These are phyloP conservation scores for Pyrenula massariospora DNA, from an alignment of 495 filamentous ascomycete genomes.

Conservation along the genomic window DNA sequence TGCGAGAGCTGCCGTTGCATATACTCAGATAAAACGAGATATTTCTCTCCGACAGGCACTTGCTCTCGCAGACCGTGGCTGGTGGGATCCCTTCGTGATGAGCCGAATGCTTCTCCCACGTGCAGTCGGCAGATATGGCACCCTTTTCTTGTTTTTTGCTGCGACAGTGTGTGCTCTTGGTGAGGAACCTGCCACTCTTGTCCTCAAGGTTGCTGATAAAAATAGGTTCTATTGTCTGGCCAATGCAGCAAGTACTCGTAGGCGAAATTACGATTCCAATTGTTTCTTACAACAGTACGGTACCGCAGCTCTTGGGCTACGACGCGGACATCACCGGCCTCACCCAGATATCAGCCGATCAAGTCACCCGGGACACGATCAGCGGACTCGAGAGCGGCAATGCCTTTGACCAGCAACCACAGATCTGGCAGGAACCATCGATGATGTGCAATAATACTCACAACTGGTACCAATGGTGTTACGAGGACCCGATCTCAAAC, in stretches of 20 bases:
- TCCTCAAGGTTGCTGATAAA: not conserved
- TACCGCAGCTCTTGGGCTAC: not conserved
- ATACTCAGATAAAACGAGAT: not conserved
- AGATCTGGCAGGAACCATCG: not conserved
- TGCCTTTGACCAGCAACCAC: not conserved
- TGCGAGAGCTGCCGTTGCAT: not conserved
- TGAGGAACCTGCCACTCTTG: not conserved
- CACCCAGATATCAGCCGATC: not conserved
- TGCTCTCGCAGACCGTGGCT: not conserved
- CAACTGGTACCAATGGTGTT: not conserved
- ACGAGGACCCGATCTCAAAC: not conserved
- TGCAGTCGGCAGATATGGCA: not conserved
- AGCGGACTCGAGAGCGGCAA: not conserved
- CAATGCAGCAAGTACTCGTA: not conserved
- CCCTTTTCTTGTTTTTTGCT: not conserved
- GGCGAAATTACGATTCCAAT: not conserved
- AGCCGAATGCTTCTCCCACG: not conserved
- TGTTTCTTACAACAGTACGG: not conserved
- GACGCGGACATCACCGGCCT: not conserved
- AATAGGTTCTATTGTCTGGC: not conserved
- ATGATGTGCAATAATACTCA: not conserved
- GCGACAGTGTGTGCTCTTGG: not conserved
- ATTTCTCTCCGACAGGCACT: not conserved
- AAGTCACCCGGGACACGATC: not conserved
- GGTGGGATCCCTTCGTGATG: not conserved